Evolutionary conservation across 2,329 filamentous ascomycete genomes (phyloP).

Genomic region (Aspergillus sp.): DNA sequence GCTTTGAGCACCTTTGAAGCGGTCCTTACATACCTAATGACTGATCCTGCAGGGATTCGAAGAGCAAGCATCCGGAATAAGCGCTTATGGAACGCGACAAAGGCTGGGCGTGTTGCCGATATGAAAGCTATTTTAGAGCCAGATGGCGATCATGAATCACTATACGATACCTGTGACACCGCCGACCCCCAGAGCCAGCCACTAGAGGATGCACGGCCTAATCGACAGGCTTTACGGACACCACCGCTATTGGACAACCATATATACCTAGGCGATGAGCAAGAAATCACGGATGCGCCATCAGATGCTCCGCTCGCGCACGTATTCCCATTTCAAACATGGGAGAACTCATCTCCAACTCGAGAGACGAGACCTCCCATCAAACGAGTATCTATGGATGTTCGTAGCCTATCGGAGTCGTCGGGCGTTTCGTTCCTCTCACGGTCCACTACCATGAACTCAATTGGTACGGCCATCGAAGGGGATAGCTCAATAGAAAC

Average conservation of each 20-base stretch:
- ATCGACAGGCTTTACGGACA: constrained; percentile 23
- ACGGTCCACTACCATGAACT: constrained; percentile 73
- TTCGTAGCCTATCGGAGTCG: constrained; percentile 80
- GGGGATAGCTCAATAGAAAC: constrained; percentile 81
- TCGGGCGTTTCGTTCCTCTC: constrained; percentile 84
- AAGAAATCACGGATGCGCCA: constrained; percentile 18
- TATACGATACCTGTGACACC: constrained; percentile 42
- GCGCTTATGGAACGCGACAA: constrained; percentile 81
- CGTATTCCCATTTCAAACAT: constrained; percentile 85
- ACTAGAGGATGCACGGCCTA: constrained; percentile 31
- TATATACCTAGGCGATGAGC: constrained; percentile 12
- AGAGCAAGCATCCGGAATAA: constrained; percentile 84
- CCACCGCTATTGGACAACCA: constrained; percentile 24
- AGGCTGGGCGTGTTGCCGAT: constrained; percentile 71
- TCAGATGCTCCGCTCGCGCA: constrained; percentile 61
- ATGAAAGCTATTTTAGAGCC: constrained; percentile 80
- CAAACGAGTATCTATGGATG: constrained; percentile 88
- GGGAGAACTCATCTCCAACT: constrained; percentile 46
- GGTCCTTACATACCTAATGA: constrained; percentile 81
- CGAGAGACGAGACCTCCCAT: constrained; percentile 52
- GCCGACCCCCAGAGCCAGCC: constrained; percentile 33
- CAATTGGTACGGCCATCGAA: constrained; percentile 70
- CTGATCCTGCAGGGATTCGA: constrained; percentile 77
- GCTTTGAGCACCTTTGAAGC: constrained; percentile 94
- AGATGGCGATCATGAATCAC: constrained; percentile 47